Evolutionary conservation across 148 eudicot species (phyloP).

Genomic region (Cornus controversa): DNA sequence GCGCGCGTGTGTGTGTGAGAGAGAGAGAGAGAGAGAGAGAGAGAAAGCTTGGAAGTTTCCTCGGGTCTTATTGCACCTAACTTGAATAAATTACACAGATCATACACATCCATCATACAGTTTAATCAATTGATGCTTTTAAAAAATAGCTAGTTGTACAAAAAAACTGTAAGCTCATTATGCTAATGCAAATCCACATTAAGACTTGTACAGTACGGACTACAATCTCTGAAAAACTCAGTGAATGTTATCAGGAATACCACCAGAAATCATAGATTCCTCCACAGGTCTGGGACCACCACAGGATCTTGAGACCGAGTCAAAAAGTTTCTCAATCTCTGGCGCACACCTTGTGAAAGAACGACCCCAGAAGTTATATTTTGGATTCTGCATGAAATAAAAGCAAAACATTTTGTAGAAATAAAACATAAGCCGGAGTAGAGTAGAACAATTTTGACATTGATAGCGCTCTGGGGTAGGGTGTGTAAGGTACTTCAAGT

Average conservation of each 20-base stretch:
- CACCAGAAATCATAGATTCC: slow-evolving; percentile 58
- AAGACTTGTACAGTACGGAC: no score
- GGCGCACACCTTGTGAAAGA: slow-evolving; percentile 80
- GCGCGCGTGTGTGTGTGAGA: no score
- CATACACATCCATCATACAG: no score
- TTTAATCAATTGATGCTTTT: no score
- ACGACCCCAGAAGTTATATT: slow-evolving; percentile 70
- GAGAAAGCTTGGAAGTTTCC: no score
- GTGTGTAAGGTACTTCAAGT: not conserved
- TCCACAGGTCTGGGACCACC: slow-evolving; percentile 78
- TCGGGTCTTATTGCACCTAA: no score
- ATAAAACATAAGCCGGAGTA: not conserved
- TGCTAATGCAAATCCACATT: no score
- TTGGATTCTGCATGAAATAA: slow-evolving; percentile 48
- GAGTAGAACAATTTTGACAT: no score
- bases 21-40: no score
- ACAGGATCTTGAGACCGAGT: slow-evolving; percentile 76
- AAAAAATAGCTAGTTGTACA: no score
- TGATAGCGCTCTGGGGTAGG: not conserved
- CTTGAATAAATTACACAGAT: no score
- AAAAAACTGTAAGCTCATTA: no score
- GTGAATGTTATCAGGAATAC: slow-evolving; percentile 52
- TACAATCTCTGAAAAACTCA: slow-evolving; percentile 4
- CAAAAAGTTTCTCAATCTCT: slow-evolving; percentile 73
- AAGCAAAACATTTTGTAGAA: not conserved